Conservation (phyloP, 1,139 yeast species). For the Blastobotrys niveus region DNA sequence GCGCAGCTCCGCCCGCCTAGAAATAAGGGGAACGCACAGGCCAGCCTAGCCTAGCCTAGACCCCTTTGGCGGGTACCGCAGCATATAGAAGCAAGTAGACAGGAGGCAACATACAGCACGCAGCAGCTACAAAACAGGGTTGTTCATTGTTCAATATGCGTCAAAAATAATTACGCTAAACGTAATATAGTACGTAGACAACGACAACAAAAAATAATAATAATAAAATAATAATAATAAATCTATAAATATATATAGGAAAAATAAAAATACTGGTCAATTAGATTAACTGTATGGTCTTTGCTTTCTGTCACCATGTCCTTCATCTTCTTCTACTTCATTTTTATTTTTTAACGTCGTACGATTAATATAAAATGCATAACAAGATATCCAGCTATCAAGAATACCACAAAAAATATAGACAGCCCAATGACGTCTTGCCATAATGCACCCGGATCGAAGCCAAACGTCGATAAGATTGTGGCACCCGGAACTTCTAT, state of each 20-base stretch:
- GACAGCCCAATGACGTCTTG: slow-evolving; percentile 55
- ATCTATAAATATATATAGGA: neutral
- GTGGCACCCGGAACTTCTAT: slow-evolving; percentile 99
- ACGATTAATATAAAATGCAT: slow-evolving; percentile 72
- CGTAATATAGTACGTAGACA: no score
- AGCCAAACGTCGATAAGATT: slow-evolving; percentile 89
- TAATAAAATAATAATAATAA: neutral
- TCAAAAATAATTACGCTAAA: no score
- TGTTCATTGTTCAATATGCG: no score
- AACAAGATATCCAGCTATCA: slow-evolving; percentile 65
- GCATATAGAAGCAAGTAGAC: no score
- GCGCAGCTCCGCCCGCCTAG: no score
- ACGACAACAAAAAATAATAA: no score
- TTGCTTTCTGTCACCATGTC: no score
- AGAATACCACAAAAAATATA: slow-evolving; percentile 43
- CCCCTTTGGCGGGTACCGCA: no score
- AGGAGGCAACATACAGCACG: no score
- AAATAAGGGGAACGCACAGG: no score
- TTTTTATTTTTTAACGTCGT: slow-evolving; percentile 42
- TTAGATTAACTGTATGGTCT: neutral
- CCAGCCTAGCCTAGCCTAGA: no score
- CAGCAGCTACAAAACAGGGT: no score
- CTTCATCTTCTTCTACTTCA: neutral
- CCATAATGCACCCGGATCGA: slow-evolving; percentile 70
- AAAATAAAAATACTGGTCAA: neutral